Evolutionary conservation across 257 asterid species (phyloP), one percentile per base, ranked within the genome.

Genomic region (Fraxinus americana): DNA sequence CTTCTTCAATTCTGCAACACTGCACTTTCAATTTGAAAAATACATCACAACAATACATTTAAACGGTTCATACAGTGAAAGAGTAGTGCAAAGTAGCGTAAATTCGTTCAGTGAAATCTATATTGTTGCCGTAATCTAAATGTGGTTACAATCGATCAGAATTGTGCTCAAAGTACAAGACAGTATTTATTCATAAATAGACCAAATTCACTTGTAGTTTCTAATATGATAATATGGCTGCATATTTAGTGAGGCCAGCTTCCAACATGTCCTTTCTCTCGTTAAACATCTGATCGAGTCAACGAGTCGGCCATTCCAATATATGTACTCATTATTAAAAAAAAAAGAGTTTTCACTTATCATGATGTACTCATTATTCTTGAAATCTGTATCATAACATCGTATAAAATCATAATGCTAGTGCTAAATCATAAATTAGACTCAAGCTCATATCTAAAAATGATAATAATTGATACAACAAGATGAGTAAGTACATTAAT

Each of bases 1-100:
- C 83, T 61, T 39, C 27, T 25, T 50, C 77, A 14, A 57, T 81
- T 81, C 89, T 80, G 88, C 82, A 82, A 73, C 76, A 76, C 13
- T 25, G 74, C 59, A 70, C 25, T 36, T 17, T 57, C 74, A 75
- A 54, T 75, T 82, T 61, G 48, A 7, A 77, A 70, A 75, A 67
- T 69, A 71, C 36, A 77, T 38, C 30, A 52, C 11, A 74, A 74
- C 32, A 38, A 45, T 66, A 73, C 27, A 67, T 14, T 5, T 19
- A 63, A 66, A 66, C 38, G 21, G 21, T 39, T 77, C 35, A 72
- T 5, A 67, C 38, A 43, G 63, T 29, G 70, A 54, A 73, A 67
- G 63, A 57, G 66, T 63, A 68, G 67, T 25, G 27, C 27, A 25
- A 25, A 25, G 27, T 25, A 25, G 27, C 57, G 48, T 61, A 29